These are phyloP conservation scores for Hygrophoropsis aurantiaca DNA, from an alignment of 768 basidiomycete species.

Conservation along the genomic window DNA sequence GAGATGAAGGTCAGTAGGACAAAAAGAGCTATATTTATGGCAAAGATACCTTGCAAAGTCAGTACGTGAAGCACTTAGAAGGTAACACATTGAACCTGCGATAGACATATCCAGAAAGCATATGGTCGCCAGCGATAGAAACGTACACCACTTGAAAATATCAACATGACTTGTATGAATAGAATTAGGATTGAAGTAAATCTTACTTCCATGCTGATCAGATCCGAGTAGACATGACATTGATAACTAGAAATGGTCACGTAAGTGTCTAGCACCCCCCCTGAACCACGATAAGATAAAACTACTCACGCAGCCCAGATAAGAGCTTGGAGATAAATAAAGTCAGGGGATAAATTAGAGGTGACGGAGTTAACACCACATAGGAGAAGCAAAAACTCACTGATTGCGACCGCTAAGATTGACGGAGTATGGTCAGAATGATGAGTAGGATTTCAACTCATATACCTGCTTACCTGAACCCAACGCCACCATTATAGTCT, in stretches of 20 bases:
- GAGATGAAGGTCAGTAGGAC: background rate
- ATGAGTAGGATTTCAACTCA: too few species aligned
- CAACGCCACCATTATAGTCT: background rate
- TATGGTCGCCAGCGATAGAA: background rate
- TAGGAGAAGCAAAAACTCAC: background rate
- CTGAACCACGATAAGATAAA: background rate
- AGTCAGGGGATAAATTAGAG: too few species aligned
- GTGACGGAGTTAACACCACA: background rate
- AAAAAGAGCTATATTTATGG: too few species aligned
- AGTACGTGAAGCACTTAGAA: constrained; percentile 1
- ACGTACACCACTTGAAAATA: background rate
- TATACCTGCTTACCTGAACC: background rate
- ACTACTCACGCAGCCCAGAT: background rate
- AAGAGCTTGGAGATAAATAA: background rate
- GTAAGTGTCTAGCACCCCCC: too few species aligned
- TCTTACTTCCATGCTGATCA: background rate
- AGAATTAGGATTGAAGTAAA: too few species aligned
- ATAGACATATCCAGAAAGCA: background rate
- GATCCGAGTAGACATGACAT: accelerated
- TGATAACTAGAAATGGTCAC: background rate
- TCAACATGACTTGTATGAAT: too few species aligned
- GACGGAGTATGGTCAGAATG: background rate
- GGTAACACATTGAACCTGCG: background rate
- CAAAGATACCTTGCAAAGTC: background rate
- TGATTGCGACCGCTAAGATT: background rate